Base-by-base conservation (phyloP, 192 early-diverging fungal species). In the Podila clonocystis region DNA sequence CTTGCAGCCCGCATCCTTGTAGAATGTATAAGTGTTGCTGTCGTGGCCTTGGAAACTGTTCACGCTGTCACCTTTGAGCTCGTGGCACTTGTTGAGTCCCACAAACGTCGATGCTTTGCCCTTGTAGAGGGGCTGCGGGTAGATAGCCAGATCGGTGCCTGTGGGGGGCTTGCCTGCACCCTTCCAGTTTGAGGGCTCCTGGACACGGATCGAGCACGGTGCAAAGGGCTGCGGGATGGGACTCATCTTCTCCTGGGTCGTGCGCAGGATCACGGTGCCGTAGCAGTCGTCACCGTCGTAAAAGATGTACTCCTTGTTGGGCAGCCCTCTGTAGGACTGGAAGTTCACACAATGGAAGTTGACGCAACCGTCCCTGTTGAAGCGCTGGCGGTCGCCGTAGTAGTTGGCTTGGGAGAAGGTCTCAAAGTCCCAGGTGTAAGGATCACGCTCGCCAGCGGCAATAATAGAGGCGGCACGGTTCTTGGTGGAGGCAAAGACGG, bases 361-460 rank as follows among this genome's bases (percentile, higher is more conserved):
- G 26, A 65, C 33, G 50, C 64, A 66, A 12, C 64, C 63, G 19
- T 73, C 64, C 13, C 63, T 58, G 30, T 74, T 74, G 62, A 74
- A 67, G 19, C 62, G 62, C 33, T 71, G 69, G 12, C 69, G 60
- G 62, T 71, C 62, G 30, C 62, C 62, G 24, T 24, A 22, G 9
- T 63, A 71, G 34, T 63, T 71, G 62, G 19, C 7, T 33, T 63
- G 69, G 48, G 69, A 71, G 50, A 28, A 71, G 61, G 50, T 41
- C 50, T 71, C 69, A 31, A 63, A 71, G 30, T 71, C 69, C 61
- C 69, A 71, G 22, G 22, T n/a, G 61, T 52, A 71, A 19, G 60
- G 69, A 11, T 57, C 28, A 9, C 28, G 29, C 7, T 31, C 5
- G 36, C 34, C 38, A 20, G 8, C 22, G 55, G 67, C 22, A 9